These are phyloP conservation scores for Phaeosphaeria sp. DNA, from an alignment of 2,329 filamentous ascomycete genomes.

Conservation along the genomic window DNA sequence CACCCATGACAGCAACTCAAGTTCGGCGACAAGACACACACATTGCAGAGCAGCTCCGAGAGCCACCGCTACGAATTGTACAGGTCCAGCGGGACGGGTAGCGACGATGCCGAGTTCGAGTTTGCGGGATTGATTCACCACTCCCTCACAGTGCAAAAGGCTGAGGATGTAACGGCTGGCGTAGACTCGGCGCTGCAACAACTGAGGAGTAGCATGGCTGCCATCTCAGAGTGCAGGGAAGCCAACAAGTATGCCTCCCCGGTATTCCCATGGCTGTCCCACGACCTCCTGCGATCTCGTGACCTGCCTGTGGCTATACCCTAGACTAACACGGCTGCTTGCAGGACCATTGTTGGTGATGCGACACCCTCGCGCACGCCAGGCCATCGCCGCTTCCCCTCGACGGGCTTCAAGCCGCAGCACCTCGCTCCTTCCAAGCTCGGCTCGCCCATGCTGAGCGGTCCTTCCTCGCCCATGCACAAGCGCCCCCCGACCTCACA, in stretches of 20 bases:
- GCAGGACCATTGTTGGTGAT: conserved; percentile 47
- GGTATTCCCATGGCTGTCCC: conserved; percentile 32
- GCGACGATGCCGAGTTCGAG: conserved; percentile 51
- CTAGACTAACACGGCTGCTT: conserved; percentile 29
- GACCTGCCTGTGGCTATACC: conserved; percentile 1
- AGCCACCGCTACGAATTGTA: conserved; percentile 66
- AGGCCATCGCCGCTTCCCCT: conserved; percentile 45
- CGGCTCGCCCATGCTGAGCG: conserved; percentile 50
- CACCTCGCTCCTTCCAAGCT: conserved; percentile 46
- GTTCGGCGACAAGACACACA: conserved; percentile 63
- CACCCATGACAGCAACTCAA: conserved; percentile 57
- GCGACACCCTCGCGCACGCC: conserved; percentile 40
- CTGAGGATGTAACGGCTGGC: conserved; percentile 61
- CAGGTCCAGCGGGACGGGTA: conserved; percentile 47
- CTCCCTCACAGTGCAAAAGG: conserved; percentile 61
- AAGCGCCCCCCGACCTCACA: conserved; percentile 51
- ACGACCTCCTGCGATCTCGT: conserved; percentile 15
- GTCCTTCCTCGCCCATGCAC: conserved; percentile 45
- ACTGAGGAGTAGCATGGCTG: conserved; percentile 65
- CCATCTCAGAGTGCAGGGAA: conserved; percentile 66
- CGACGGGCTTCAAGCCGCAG: conserved; percentile 41
- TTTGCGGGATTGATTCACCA: conserved; percentile 66
- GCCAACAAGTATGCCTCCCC: conserved; percentile 60
- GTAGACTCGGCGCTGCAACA: conserved; percentile 66
- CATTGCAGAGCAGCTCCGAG: conserved; percentile 61